Base-by-base conservation (phyloP, 495 filamentous ascomycete species). In the Podospora australis region DNA sequence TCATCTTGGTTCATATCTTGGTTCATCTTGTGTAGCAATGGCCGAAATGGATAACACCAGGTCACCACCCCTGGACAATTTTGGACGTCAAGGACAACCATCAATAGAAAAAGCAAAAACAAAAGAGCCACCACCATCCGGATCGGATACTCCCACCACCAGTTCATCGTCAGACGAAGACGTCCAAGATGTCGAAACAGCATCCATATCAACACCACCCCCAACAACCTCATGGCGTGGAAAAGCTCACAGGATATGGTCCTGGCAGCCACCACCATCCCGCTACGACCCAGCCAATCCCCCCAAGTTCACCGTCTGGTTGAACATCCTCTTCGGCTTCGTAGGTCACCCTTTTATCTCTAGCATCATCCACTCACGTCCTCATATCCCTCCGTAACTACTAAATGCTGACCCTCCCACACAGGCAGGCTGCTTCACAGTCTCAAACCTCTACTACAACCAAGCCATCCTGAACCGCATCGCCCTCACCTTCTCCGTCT, bases 391-490 rank as follows among this genome's bases (percentile, higher is more conserved):
- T 20, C 28, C 23, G 20, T 30, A 16, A 40, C 40, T 14, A 10
- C 28, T 25, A 25, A 21, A 36, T n/a, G n/a, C n/a, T n/a, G n/a
- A 19, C 6, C 25, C 23, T 71, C 6, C 23, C 1, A 14, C 17
- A 6, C 30, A 63, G 60, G 62, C 62, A 19, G 14, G 44, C 9
- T 62, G 60, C 50, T 62, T 66, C 45, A 79, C 78, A 0, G 80
- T 87, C 20, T 80, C 83, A 20, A 87, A 86, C 62, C 66, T 87
- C 6, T 87, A 87, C 63, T 67, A 87, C 59, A 79, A 75, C 35
- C 83, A 87, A 44, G 80, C 83, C 1, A 79, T 87, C 42, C 68
- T 86, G 10, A 78, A 84, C 59, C 69, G 75, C 21, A 71, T 87
- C 24, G 82, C 83, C 1, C 52, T 65, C 8, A 76, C 78, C 24